Conservation (phyloP, 192 early-diverging fungal genomes). For the Gonapodya sp. region DNA sequence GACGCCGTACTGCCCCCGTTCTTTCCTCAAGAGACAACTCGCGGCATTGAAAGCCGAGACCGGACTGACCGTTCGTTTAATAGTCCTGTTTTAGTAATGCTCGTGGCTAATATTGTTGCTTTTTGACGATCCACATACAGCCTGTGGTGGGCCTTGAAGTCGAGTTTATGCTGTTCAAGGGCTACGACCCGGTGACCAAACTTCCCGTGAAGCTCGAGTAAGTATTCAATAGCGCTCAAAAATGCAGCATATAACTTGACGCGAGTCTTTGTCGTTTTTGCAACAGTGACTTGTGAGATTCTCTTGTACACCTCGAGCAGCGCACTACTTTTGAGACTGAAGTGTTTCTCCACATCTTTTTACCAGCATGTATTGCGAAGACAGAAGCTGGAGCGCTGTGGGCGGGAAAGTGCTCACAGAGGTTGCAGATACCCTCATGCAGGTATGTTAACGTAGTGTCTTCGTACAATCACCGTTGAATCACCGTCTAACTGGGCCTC, state of each 20-base stretch:
- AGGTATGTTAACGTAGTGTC: neutral
- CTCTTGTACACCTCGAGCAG: neutral
- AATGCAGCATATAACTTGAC: too few relatives aligned
- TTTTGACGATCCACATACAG: too few relatives aligned
- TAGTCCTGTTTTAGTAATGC: too few relatives aligned
- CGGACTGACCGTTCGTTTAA: too few relatives aligned
- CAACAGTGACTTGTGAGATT: neutral
- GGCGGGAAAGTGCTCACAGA: neutral
- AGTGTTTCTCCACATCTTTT: neutral
- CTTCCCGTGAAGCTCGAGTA: neutral
- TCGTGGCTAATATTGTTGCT: too few relatives aligned
- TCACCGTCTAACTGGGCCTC: neutral
- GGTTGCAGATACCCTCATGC: neutral
- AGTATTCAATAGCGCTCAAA: neutral
- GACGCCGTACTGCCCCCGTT: neutral
- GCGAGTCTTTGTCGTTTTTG: neutral
- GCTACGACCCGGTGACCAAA: neutral
- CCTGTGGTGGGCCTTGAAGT: neutral
- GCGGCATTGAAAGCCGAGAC: neutral
- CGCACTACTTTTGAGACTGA: neutral
- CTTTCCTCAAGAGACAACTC: neutral
- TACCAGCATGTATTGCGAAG: conserved; percentile 5
- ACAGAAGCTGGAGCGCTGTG: neutral
- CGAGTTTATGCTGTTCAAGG: conserved; percentile 1
- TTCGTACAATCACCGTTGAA: neutral